These are phyloP conservation scores for Cyclocybe aegerita DNA, from an alignment of 768 basidiomycete genomes.

Conservation along the genomic window DNA sequence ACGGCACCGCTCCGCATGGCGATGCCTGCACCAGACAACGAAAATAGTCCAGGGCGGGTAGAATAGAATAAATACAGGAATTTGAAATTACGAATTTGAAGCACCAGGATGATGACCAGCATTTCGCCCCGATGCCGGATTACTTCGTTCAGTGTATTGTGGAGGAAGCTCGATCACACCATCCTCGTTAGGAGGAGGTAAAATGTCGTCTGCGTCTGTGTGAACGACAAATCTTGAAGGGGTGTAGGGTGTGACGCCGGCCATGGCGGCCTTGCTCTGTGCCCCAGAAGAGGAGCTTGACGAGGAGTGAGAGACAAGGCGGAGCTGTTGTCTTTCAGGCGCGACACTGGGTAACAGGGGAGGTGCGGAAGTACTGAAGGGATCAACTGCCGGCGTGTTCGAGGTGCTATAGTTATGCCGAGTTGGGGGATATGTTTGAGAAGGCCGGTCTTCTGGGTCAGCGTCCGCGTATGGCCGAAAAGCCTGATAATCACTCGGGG, in stretches of 20 bases:
- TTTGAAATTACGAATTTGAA: constrained; percentile 8
- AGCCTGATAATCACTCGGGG: constrained; percentile 18
- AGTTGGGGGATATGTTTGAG: constrained; percentile 8
- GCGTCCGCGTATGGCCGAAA: constrained; percentile 6
- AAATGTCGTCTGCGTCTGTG: constrained; percentile 63
- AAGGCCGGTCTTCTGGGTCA: constrained; percentile 6
- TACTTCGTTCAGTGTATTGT: constrained; percentile 59
- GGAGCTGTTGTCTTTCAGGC: constrained; percentile 4
- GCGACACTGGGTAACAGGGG: constrained; percentile 6
- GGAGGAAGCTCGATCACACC: constrained; percentile 76
- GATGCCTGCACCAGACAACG: too few species aligned
- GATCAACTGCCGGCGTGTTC: constrained; percentile 10
- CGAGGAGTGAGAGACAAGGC: too few species aligned
- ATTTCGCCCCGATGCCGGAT: constrained; percentile 14
- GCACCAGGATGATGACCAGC: constrained; percentile 12
- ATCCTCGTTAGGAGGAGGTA: constrained; percentile 39
- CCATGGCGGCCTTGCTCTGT: constrained; percentile 56
- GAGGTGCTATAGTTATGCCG: not conserved
- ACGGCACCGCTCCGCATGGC: too few species aligned
- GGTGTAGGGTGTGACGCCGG: constrained; percentile 40
- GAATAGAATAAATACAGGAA: constrained; percentile 1
- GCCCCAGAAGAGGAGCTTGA: constrained; percentile 9
- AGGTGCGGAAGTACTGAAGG: constrained; percentile 22
- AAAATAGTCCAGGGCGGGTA: not conserved
- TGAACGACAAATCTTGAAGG: constrained; percentile 64